Evolutionary conservation across 2,329 filamentous ascomycete genomes (phyloP).

Genomic region (Penicillium olsonii): DNA sequence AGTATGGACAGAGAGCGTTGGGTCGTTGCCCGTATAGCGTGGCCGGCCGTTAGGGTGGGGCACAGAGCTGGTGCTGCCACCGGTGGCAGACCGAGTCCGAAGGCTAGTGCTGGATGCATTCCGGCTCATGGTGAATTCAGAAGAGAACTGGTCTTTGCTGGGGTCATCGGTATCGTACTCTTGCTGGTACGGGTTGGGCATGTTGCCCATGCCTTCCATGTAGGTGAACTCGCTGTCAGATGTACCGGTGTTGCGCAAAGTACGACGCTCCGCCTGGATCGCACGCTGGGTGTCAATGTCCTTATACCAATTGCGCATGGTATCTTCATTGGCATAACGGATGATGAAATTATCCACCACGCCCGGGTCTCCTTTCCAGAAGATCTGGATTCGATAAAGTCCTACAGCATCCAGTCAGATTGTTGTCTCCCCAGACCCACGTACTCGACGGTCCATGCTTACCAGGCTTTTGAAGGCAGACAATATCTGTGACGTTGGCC

Average conservation of each 20-base stretch:
- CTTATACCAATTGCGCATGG: slow-evolving; percentile 86
- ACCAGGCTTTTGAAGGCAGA: slow-evolving; percentile 86
- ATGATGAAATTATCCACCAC: slow-evolving; percentile 97
- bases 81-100: slow-evolving; percentile 73
- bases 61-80: slow-evolving; percentile 51
- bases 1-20: slow-evolving; percentile 68
- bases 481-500: slow-evolving; percentile 96
- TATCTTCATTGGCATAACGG: slow-evolving; percentile 86
- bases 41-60: slow-evolving; percentile 53
- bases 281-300: slow-evolving; percentile 75
- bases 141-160: slow-evolving; percentile 40
- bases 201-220: slow-evolving; percentile 66
- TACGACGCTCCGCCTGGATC: slow-evolving; percentile 55
- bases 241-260: slow-evolving; percentile 55
- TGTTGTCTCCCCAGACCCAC: too few relatives aligned
- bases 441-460: slow-evolving; percentile 37
- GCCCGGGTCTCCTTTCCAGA: slow-evolving; percentile 95
- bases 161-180: slow-evolving; percentile 57
- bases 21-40: slow-evolving; percentile 68
- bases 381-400: slow-evolving; percentile 93
- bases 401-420: slow-evolving; percentile 52
- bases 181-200: slow-evolving; percentile 81
- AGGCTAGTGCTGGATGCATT: slow-evolving; percentile 75
- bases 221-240: slow-evolving; percentile 76
- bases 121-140: slow-evolving; percentile 59